Evolutionary conservation across 139 green algal species (phyloP), one percentile per base, ranked within the genome.

Genomic region (Picochlorum sp.): DNA sequence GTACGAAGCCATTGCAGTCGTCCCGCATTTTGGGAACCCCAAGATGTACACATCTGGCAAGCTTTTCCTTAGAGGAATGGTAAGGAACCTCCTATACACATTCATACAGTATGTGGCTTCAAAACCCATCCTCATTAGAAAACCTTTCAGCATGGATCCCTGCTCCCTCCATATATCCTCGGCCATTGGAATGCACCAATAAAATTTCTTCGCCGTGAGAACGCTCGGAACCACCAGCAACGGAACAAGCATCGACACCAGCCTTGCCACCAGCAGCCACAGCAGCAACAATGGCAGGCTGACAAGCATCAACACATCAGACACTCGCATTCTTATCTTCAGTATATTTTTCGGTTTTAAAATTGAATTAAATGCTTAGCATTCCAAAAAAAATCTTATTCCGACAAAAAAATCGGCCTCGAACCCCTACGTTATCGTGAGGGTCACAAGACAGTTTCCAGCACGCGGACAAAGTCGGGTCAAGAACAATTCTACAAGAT

Each of bases 11-110:
- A 93, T 55, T 6, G 55, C 78, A 20, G 85, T 93, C 24, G 84
- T 93, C 32, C 84, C 84, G 6, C 43, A 65, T 64, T 79, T 64
- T 18, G 84, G 83, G 55, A 90, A 92, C 4, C 84, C 84, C 10
- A 88, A 63, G 32, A 92, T 78, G 68, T 86, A 90, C 37, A 91
- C 89, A 52, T 73, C 45, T 7, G 84, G 81, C 24, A 81, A 61
- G 52, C 76, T 39, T 8, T 60, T 78, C n/a, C 84, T 63, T 47
- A 92, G 44, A 7, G 84, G 81, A 66, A 90, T 70, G 24, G 81
- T 89, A 7, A 87, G 56, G 16, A 87, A 60, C 7, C 83, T 60
- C 7, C 72, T 69, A 20, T 72, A 22, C 0, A 77, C 63, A 49
- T 85, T 90, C 50, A 84, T 79, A 52, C 60, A 82, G 64, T 87